phyloP scores from a whole-genome alignment of 768 basidiomycete genomes.

The Chalciporus chontae region DNA sequence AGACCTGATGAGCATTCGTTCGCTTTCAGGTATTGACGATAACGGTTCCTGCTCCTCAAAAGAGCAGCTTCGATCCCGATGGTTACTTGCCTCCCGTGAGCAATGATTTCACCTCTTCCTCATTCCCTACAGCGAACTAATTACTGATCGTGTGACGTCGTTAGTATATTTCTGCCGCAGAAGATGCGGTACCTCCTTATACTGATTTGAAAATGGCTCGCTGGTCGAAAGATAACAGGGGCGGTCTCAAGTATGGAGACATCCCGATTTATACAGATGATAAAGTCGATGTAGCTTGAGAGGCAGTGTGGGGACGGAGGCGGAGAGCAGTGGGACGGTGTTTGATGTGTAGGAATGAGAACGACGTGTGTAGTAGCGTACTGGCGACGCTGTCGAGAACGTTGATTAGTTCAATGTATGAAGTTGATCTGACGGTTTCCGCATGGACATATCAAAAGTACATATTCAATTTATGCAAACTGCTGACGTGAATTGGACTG shows the following conservation, averaged over 20 bases:
- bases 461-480: too few relatives aligned
- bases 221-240: slow-evolving; percentile 26
- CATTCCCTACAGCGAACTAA: not conserved
- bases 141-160: not conserved
- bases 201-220: slow-evolving; percentile 23
- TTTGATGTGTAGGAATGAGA: not conserved
- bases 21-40: slow-evolving; percentile 36
- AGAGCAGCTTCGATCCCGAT: slow-evolving; percentile 39
- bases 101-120: not conserved
- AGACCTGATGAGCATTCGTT: not conserved
- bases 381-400: slow-evolving; percentile 4
- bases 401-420: slow-evolving; percentile 1
- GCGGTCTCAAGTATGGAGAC: slow-evolving; percentile 33
- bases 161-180: slow-evolving; percentile 39
- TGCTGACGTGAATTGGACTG: too few relatives aligned
- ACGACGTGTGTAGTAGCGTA: not conserved
- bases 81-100: slow-evolving; percentile 43
- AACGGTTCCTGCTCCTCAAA: slow-evolving; percentile 32
- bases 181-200: slow-evolving; percentile 33
- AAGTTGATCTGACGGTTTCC: slow-evolving; percentile 14
- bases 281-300: slow-evolving; percentile 19
- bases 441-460: too few relatives aligned
- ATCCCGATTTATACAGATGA: slow-evolving; percentile 43
- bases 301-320: not conserved
- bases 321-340: slow-evolving; percentile 2